phyloP scores from a whole-genome alignment of 805 yeast genomes.

The Brettanomyces nanus region DNA sequence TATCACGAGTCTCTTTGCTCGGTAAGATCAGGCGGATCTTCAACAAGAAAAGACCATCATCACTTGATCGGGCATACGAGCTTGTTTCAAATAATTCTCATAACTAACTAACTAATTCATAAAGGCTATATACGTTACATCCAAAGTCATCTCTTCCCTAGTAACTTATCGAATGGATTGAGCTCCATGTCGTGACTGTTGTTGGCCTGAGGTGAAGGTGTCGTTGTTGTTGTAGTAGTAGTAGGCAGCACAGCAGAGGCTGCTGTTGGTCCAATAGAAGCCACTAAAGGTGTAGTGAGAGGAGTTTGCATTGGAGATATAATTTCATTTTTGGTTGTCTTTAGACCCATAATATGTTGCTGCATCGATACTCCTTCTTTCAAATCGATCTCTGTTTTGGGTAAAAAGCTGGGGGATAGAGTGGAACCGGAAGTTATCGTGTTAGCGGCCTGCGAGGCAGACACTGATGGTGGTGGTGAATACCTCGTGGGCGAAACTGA shows the following conservation, averaged over 20 bases:
- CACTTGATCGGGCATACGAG: too few species aligned
- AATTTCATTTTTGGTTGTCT: slow-evolving; percentile 6
- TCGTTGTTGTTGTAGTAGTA: slow-evolving; percentile 9
- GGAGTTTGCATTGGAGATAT: slow-evolving; percentile 15
- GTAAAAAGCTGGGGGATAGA: neutral
- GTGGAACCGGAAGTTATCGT: neutral
- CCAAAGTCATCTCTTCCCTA: neutral
- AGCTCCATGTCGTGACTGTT: slow-evolving; percentile 2
- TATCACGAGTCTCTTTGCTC: neutral
- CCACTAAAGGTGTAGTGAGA: slow-evolving; percentile 28
- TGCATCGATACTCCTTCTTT: slow-evolving; percentile 11
- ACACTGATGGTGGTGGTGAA: neutral
- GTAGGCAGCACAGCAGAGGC: slow-evolving; percentile 28
- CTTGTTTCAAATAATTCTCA: too few species aligned
- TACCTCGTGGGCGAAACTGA: neutral
- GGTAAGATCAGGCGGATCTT: neutral
- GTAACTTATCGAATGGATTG: slow-evolving; percentile 3
- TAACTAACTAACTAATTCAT: too few species aligned
- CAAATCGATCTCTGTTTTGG: slow-evolving; percentile 3
- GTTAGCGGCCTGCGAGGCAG: neutral
- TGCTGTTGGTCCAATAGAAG: slow-evolving; percentile 28
- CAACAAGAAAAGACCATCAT: neutral
- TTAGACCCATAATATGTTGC: slow-evolving; percentile 19
- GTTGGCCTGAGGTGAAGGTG: neutral
- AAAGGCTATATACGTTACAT: too few species aligned